A percentile compares a stretch with the other conserved stretches of the same genome.
Evolutionary conservation across 306 rosid genomes (phyloP).

Genomic region (Gastrolobium villosum): DNA sequence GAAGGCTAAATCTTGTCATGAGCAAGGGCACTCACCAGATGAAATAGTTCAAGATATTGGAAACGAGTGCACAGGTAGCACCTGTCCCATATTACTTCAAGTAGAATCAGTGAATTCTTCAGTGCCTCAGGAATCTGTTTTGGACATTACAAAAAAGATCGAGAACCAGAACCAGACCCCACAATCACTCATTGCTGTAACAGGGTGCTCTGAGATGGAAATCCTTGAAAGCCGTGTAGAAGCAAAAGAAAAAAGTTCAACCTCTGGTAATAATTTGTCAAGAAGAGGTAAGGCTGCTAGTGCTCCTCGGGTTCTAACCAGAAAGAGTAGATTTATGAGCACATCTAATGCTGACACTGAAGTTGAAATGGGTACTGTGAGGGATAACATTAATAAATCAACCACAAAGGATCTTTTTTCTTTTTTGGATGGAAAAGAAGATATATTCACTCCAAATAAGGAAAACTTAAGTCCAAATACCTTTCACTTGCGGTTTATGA

Average conservation of each 20-base stretch:
- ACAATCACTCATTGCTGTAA: slow-evolving; percentile 42
- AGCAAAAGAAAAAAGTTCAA: slow-evolving; percentile 44
- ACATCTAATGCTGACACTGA: slow-evolving; percentile 44
- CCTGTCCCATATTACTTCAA: slow-evolving; percentile 35
- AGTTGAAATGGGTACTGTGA: slow-evolving; percentile 43
- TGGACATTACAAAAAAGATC: slow-evolving; percentile 39
- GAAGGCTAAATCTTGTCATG: slow-evolving; percentile 35
- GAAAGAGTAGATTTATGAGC: slow-evolving; percentile 48
- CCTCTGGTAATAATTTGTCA: slow-evolving; percentile 62
- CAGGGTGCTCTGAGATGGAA: slow-evolving; percentile 50
- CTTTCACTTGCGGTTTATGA: slow-evolving; percentile 56
- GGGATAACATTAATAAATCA: slow-evolving; percentile 41
- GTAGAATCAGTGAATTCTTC: slow-evolving; percentile 51
- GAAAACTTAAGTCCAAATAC: slow-evolving; percentile 74
- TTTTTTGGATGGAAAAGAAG: slow-evolving; percentile 60
- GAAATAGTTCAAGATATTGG: slow-evolving; percentile 45
- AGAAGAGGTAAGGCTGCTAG: slow-evolving; percentile 76
- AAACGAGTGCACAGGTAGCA: slow-evolving; percentile 40
- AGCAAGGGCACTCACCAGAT: slow-evolving; percentile 24
- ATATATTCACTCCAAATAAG: slow-evolving; percentile 68
- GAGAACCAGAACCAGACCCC: slow-evolving; percentile 56
- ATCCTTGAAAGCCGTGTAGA: slow-evolving; percentile 36
- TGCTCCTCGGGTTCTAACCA: slow-evolving; percentile 61
- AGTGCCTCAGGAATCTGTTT: slow-evolving; percentile 42
- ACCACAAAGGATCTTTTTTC: slow-evolving; percentile 48